Base-by-base conservation (phyloP, 1,284 basidiomycete species). In the Pisolithus thermaeus region DNA sequence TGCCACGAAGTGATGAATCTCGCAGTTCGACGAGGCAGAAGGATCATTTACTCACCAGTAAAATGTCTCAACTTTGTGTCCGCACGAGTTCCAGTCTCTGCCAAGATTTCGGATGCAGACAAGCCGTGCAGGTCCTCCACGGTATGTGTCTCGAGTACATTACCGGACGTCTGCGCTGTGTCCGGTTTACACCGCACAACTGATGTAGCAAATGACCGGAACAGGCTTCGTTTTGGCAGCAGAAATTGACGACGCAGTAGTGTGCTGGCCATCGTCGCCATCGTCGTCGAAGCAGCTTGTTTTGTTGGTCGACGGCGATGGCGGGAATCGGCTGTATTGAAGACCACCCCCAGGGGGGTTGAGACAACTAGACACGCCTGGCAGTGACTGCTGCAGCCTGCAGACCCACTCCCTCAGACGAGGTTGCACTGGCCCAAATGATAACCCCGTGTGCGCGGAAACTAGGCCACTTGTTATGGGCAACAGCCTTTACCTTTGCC, bases 31-130 rank as follows among this genome's bases (percentile, higher is more conserved):
- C 38, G 38, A 43, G 32, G 49, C 28, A 53, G 53, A 58, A 51
- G 25, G 37, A 3, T 52, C 45, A 51, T 37, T 37, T 45, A 73
- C 81, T 59, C 63, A 91, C 90, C 90, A 51, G 91, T 95, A 66
- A 95, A 95, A 72, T 95, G 92, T 65, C 91, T 81, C 80, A 97
- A 83, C 68, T 84, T 84, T n/a, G 88, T 75, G 59, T 92, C 90
- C 53, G 81, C 82, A 53, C 83, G 76, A 23, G 81, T 78, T 11
- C 84, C 86, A 2, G 80, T 80, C 69, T 93, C 90, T 49, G 78
- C 74, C 53, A 97, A 70, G 61, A 96, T 87, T 59, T 94, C 84
- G 39, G 82, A 70, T 2, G 90, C 87, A 59, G 78, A 73, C 73
- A 90, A 77, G 49, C 81, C 81, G 62, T 95, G 91, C 53, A 96